phyloP scores from a whole-genome alignment of 176 grass and related monocot species.

The Phyllostachys edulis region DNA sequence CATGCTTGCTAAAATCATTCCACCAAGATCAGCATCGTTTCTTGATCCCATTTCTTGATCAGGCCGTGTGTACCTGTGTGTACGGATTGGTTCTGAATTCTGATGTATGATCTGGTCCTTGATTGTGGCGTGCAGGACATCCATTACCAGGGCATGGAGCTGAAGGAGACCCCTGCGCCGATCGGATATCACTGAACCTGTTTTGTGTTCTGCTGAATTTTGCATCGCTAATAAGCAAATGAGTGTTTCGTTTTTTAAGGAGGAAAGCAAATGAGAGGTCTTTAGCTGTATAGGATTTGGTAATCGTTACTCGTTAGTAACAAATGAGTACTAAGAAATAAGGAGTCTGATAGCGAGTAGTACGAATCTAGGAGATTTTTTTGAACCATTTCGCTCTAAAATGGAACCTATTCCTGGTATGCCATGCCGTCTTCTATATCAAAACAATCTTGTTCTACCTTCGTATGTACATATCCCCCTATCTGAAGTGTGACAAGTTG shows the following conservation, averaged over 20 bases:
- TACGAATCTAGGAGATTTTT: slow-evolving; percentile 24
- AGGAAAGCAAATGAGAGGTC: neutral
- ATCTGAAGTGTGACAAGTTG: neutral
- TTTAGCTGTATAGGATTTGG: slow-evolving; percentile 14
- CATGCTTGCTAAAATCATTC: neutral
- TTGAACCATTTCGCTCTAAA: neutral
- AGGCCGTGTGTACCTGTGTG: neutral
- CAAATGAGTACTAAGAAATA: slow-evolving; percentile 29
- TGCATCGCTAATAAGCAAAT: slow-evolving; percentile 29
- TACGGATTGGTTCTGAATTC: slow-evolving; percentile 19
- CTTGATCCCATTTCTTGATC: neutral
- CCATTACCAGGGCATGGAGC: slow-evolving; percentile 60
- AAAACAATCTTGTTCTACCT: neutral
- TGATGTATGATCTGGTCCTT: neutral
- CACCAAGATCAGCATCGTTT: neutral
- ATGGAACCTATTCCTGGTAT: slow-evolving; percentile 1
- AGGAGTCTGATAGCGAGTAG: slow-evolving; percentile 23
- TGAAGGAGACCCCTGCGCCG: slow-evolving; percentile 68
- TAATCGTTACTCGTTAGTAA: neutral
- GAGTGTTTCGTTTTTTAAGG: slow-evolving; percentile 9
- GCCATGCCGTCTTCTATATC: neutral
- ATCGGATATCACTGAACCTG: slow-evolving; percentile 57
- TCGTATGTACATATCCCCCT: slow-evolving; percentile 20
- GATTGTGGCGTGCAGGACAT: slow-evolving; percentile 60
- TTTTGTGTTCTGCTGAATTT: slow-evolving; percentile 10